Evolutionary conservation across 169 alveolate genomes (phyloP), one percentile per base, ranked within the genome.

Genomic region (Theileria annulata): DNA sequence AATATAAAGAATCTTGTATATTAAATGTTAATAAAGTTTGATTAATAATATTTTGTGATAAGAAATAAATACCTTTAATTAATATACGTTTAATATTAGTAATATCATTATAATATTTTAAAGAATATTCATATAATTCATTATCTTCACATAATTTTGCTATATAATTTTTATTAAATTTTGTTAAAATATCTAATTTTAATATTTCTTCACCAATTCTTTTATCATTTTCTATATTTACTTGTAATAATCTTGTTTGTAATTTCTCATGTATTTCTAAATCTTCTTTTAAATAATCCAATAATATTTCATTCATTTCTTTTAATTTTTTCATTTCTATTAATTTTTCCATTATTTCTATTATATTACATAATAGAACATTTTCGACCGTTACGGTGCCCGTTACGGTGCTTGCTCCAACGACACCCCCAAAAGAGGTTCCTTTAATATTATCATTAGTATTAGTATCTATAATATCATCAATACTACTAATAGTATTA

Each of bases 61-160:
- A 76, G 48, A 80, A 69, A 93, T 95, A 64, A 93, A 93, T 75
- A 92, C 91, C 80, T 95, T 92, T 71, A 95, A 95, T 31, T 92
- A 86, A 80, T 85, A 96, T 88, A 81, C 86, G 77, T 62, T 71
- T 76, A 0, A 82, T 35, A 28, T 82, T 80, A 5, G 12, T 15
- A 8, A 70, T 23, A 13, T 71, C 30, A 48, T 21, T 42, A 37
- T 75, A 75, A 91, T 95, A 94, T 86, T 98, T 98, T 28, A 98
- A 91, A 47, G 99, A 99, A 81, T 98, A 92, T 77, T 97, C 98
- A 88, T 80, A 96, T 71, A 98, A 87, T 17, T 99, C 99, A 48
- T 96, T 98, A 76, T 96, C 96, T 90, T 99, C 99, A 77, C 99
- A 97, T 47, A 98, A 93, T 87, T 92, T 91, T 6, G 99, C 99